phyloP scores from a whole-genome alignment of 768 basidiomycete species.

The Amanita exitialis region DNA sequence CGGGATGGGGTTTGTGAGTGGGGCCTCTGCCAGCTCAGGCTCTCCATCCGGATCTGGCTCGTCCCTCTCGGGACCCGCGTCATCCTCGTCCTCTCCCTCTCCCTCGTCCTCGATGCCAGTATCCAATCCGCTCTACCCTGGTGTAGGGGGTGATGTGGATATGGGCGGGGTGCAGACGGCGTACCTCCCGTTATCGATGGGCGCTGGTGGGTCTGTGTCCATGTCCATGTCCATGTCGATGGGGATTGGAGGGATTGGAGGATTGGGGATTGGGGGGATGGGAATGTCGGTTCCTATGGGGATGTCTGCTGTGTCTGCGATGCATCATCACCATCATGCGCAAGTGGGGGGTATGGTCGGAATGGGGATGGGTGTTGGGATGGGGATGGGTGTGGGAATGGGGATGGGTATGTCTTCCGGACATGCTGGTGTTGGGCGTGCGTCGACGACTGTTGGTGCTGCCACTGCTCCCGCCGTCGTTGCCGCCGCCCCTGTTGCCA shows the following conservation, averaged over 20 bases:
- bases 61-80: background rate
- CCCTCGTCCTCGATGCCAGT: background rate
- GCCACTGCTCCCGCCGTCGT: background rate
- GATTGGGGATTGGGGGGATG: background rate
- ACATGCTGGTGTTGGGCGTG: background rate
- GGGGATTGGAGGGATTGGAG: background rate
- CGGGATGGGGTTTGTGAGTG: constrained; percentile 7
- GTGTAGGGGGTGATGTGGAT: background rate
- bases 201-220: background rate
- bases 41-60: no score
- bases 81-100: background rate
- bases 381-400: background rate
- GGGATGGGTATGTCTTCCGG: background rate
- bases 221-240: constrained; percentile 4
- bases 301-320: background rate
- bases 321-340: no score
- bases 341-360: background rate
- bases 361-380: background rate
- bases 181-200: background rate
- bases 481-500: background rate
- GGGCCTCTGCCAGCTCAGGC: background rate
- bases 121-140: background rate
- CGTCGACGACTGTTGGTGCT: no score
- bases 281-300: background rate
- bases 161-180: background rate